Base-by-base conservation (phyloP, 768 basidiomycete species). In the Mycena rebaudengoi region DNA sequence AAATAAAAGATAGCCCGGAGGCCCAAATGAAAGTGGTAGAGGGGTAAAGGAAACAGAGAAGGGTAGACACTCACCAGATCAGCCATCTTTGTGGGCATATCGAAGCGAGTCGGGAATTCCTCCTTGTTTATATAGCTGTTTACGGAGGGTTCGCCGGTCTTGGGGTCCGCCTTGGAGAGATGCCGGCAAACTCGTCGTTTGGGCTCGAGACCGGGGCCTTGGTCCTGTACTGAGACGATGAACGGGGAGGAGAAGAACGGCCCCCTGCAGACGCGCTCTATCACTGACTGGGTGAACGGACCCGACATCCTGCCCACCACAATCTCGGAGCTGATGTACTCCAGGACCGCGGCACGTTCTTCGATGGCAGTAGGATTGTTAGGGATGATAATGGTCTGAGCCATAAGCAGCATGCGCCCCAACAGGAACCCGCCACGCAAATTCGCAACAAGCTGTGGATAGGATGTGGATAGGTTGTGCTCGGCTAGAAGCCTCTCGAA, bases 381-480 rank as follows among this genome's bases (percentile, higher is more conserved):
- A 0, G 60, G 61, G 6, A 57, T 35, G 18, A 64, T 67, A 29
- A 51, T 10, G 26, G 32, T 44, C 29, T 13, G 26, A 28, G 7
- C 3, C 52, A 16, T 21, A 6, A 5, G 3, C 75, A 73, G 67
- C 80, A 76, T 10, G 66, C 45, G 7, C 75, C 78, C 7, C 78
- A 57, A 0, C 51, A 73, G 75, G 54, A 80, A 80, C 4, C 78
- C 76, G 18, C 65, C 7, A 0, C 63, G 58, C 5, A 82, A 67
- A 21, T 78, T 78, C 8, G 39, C 3, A 2, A 69, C 35, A 1
- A 82, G 71, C 0, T 67, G 18, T 0, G 78, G 79, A 35, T 80
- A 80, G 23, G 33, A 3, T 0, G 49, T 0, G 2, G 55, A 18
- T 4, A 80, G 70, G 18, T 71, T 41, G 41, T 70, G 71, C 43